Conservation (phyloP, 2,329 filamentous ascomycete genomes). For the Ascochyta fabae region DNA sequence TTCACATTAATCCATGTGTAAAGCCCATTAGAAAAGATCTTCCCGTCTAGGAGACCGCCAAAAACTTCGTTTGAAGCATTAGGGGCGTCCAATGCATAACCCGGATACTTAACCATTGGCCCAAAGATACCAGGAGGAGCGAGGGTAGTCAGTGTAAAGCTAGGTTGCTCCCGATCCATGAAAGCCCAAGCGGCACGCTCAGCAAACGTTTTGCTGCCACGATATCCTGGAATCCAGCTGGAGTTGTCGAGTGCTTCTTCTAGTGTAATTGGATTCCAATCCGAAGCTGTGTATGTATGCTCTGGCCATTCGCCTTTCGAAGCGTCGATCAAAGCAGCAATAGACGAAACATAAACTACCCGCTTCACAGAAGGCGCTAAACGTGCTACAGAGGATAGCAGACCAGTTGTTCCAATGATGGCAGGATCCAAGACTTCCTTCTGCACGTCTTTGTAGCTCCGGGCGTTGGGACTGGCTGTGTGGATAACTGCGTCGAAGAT, state of each 20-base stretch:
- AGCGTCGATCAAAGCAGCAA: conserved; percentile 64
- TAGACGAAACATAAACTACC: conserved; percentile 71
- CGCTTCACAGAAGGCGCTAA: conserved; percentile 69
- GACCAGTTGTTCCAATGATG: conserved; percentile 65
- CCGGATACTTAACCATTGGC: conserved; percentile 60
- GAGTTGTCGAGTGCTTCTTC: conserved; percentile 53
- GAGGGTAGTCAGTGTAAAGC: conserved; percentile 53
- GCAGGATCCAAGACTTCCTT: conserved; percentile 65
- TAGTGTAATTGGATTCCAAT: conserved; percentile 62
- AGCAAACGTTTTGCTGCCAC: conserved; percentile 64
- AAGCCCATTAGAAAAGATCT: conserved; percentile 44
- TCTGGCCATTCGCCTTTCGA: conserved; percentile 55
- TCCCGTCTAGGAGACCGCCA: conserved; percentile 46
- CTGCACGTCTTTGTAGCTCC: conserved; percentile 71
- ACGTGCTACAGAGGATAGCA: conserved; percentile 63
- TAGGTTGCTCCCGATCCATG: conserved; percentile 52
- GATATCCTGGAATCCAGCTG: conserved; percentile 46
- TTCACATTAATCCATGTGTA: conserved; percentile 47
- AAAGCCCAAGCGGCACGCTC: conserved; percentile 58
- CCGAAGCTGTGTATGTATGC: conserved; percentile 56
- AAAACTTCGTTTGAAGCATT: conserved; percentile 67
- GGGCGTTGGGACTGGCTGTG: conserved; percentile 64
- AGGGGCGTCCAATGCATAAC: conserved; percentile 60
- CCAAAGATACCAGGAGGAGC: conserved; percentile 54
- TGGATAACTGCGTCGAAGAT: conserved; percentile 68